Evolutionary conservation across 768 basidiomycete genomes (phyloP).

Genomic region (Pleurotus salmoneostramineus): DNA sequence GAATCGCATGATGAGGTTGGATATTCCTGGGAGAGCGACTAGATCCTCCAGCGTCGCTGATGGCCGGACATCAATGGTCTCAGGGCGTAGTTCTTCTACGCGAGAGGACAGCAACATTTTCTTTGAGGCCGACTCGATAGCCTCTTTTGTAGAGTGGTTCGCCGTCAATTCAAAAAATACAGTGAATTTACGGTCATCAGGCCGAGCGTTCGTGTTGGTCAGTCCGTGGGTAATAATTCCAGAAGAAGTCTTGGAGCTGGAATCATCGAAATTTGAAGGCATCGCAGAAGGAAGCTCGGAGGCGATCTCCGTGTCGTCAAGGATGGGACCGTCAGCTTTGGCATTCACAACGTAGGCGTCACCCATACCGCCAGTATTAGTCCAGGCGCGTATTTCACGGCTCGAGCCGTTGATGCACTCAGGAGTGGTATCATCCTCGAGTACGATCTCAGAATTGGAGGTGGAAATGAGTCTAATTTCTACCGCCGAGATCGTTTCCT

Average conservation of each 20-base stretch:
- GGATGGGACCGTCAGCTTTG: background rate
- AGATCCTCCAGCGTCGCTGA: background rate
- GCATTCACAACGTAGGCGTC: background rate
- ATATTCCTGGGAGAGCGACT: too few species aligned
- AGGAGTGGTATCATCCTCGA: background rate
- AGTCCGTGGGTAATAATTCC: background rate
- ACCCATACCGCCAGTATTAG: background rate
- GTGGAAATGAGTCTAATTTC: background rate
- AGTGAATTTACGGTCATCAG: background rate
- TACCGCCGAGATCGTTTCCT: background rate
- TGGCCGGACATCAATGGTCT: background rate
- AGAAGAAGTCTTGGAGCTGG: background rate
- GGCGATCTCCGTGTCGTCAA: background rate
- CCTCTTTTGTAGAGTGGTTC: background rate
- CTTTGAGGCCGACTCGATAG: background rate
- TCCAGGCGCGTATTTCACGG: background rate
- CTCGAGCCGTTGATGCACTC: background rate
- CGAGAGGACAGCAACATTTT: background rate
- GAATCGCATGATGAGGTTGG: background rate
- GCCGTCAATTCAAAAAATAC: background rate
- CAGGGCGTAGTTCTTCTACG: background rate
- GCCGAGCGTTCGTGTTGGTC: background rate
- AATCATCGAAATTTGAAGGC: background rate
- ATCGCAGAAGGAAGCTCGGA: background rate
- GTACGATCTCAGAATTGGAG: background rate